These are phyloP conservation scores for Starmera dryadoides DNA, from an alignment of 805 yeast genomes.

Conservation along the genomic window DNA sequence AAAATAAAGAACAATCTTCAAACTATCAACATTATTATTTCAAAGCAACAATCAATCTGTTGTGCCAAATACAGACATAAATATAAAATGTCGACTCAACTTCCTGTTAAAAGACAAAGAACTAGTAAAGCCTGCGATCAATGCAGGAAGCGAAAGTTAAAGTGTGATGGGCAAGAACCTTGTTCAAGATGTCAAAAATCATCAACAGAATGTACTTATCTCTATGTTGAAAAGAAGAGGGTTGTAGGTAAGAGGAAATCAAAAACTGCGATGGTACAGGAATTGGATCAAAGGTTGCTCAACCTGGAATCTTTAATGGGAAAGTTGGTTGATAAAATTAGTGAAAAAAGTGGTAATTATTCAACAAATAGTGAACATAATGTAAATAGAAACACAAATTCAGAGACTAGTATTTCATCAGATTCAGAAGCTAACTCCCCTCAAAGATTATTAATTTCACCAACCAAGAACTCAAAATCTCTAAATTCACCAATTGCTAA, in stretches of 20 bases:
- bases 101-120: background rate
- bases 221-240: constrained; percentile 52
- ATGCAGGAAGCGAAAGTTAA: constrained; percentile 62
- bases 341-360: background rate
- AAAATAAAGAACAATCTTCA: no score
- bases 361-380: no score
- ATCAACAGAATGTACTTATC: constrained; percentile 72
- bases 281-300: constrained; percentile 16
- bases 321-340: constrained; percentile 9
- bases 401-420: no score
- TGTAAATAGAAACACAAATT: no score
- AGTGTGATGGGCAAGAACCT: constrained; percentile 73
- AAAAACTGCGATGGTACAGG: background rate
- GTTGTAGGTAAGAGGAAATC: constrained; percentile 10
- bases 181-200: constrained; percentile 80
- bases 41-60: no score
- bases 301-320: constrained; percentile 23
- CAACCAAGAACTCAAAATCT: no score
- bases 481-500: background rate
- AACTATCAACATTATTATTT: no score
- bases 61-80: no score
- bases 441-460: no score
- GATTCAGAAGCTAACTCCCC: no score
- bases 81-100: no score
- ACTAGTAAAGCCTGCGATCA: constrained; percentile 36